phyloP scores from a whole-genome alignment of 2,329 filamentous ascomycete genomes.

The Geoglossum cookeanum region DNA sequence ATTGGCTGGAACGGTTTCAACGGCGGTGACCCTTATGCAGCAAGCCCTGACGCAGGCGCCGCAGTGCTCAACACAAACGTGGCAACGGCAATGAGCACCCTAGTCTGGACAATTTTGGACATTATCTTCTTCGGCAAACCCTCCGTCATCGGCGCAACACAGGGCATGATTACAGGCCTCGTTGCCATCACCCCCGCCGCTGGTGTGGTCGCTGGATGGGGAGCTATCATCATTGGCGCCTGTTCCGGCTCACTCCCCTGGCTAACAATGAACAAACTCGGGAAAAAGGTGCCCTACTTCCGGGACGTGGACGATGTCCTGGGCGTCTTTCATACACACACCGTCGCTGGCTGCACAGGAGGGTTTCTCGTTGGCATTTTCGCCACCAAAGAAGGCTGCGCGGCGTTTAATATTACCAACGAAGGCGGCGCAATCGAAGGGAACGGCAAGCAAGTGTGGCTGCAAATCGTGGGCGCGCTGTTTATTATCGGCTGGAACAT shows the following conservation, averaged over 20 bases:
- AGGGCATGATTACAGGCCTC: conserved; percentile 33
- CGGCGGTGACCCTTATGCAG: conserved; percentile 32
- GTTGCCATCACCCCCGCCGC: conserved; percentile 33
- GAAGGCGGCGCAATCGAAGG: conserved; percentile 30
- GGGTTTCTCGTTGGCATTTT: conserved; percentile 29
- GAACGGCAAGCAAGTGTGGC: conserved; percentile 30
- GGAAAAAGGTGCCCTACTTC: conserved; percentile 35
- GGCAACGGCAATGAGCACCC: conserved; percentile 27
- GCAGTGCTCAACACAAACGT: conserved; percentile 34
- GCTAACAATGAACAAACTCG: conserved; percentile 30
- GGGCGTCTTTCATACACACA: conserved; percentile 30
- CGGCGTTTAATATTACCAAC: conserved; percentile 26
- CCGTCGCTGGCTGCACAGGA: conserved; percentile 27
- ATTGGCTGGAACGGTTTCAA: conserved; percentile 36
- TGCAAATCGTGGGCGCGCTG: conserved; percentile 29
- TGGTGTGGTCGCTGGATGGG: conserved; percentile 32
- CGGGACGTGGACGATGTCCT: conserved; percentile 32
- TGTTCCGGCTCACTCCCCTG: conserved; percentile 27
- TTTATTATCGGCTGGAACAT: conserved; percentile 32
- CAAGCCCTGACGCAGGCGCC: conserved; percentile 29
- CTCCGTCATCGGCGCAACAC: conserved; percentile 29
- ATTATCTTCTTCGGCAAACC: conserved; percentile 29
- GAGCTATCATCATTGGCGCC: conserved; percentile 28
- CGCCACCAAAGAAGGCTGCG: conserved; percentile 27
- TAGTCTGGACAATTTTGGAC: conserved; percentile 28